Evolutionary conservation across 108 stramenopile genomes (phyloP), one percentile per base, ranked within the genome.

Genomic region (Conticribra guillardii): DNA sequence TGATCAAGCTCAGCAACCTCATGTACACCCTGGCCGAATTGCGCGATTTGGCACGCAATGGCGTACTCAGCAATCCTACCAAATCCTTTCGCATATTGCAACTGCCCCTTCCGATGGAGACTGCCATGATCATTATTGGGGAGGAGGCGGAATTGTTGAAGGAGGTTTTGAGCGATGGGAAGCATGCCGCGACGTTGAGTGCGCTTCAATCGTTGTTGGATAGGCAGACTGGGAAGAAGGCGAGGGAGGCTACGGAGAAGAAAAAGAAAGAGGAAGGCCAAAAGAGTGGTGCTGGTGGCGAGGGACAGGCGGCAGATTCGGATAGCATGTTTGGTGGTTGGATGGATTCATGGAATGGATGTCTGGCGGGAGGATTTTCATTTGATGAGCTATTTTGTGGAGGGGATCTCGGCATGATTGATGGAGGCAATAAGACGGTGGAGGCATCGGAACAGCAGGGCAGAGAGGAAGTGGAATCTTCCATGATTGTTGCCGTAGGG

Each of bases 21-120:
- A 83, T 88, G 53, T 88, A 88, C 65, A 67, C 79, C 55, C 63
- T 88, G 17, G 70, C 83, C 4, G 83, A 85, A 41, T 37, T 88
- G 23, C 80, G 87, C 17, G 81, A 77, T 0, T 37, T 88, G 49
- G 81, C 76, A 24, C 76, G 84, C 0, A 71, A 74, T 30, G 83
- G 81, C 1, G 56, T 74, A 26, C 49, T 67, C 9, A 60, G 53
- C 23, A 34, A 69, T 19, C 71, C 81, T 31, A 50, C 59, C 16
- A 58, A 58, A 58, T 76, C 75, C 14, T 26, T 52, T 16, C 61
- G 76, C 24, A 59, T 77, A 28, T 30, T 82, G 31, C 51, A 82
- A 41, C 53, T 67, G 41, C 87, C 84, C 2, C 53, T 85, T 23
- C 80, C 82, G 0, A 55, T 82, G 18, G 63, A 77, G 2, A 63